Base-by-base conservation (phyloP, 805 yeast species). In the Metschnikowia vanudenii region DNA sequence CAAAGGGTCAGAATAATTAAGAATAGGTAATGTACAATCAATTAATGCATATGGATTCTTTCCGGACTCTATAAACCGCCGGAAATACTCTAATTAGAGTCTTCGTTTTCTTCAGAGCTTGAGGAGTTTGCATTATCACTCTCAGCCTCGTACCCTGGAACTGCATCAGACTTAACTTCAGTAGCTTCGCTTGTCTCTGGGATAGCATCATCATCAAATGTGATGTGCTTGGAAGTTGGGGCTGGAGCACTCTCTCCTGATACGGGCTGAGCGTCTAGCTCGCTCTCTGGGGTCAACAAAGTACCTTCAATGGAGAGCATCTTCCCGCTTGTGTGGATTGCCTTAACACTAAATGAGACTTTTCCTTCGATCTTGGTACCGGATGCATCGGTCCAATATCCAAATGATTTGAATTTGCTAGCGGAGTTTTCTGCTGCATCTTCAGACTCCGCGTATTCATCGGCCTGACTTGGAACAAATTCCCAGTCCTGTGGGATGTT, bases 291-390 rank as follows among this genome's bases (percentile, higher is more conserved):
- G 51, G 72, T 61, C 20, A 85, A 64, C 50, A 91, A 72, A 1
- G 96, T 84, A n/a, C 98, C 98, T 51, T 90, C 95, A 12, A 92
- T 77, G 9, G 95, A 84, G 13, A 91, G 82, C 45, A 88, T 84
- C 64, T 82, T 85, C 8, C 96, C 96, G 5, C 91, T 79, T 12
- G 84, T 80, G 66, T 79, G 84, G 44, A 92, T 74, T 22, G 82
- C 74, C 61, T 84, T 86, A 36, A 92, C 80, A 2, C 82, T 80
- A 65, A 94, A 90, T 55, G 74, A 75, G 41, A 92, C 65, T 64
- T 88, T 89, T 3, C 96, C 97, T 54, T 86, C 96, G 16, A 94
- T 73, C 45, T 84, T 81, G 37, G 77, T 72, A 12, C 85, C 96
- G 46, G 80, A 72, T 36, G 74, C 85, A 63, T 92, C 96, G 11